Base-by-base conservation (phyloP, 192 early-diverging fungal species). In the Diversispora eburnea region DNA sequence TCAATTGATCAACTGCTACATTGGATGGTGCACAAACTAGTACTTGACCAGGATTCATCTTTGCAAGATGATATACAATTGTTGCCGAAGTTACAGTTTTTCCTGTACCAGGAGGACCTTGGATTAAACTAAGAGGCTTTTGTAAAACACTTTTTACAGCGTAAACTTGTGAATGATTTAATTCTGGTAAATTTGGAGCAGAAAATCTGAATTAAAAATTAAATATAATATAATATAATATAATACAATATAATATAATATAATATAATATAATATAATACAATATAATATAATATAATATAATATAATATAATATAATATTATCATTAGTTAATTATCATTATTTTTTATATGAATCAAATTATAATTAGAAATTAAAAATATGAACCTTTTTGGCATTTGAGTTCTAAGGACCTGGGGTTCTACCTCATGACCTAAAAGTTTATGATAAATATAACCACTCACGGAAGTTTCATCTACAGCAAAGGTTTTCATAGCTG, bases 21-120 rank as follows among this genome's bases (percentile, higher is more conserved):
- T 99, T 99, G 78, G 92, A 94, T n/a, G 98, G 96, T 0, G 98
- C 98, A 75, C 94, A 96, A 0, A 99, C 98, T 56, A 99, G 82
- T n/a, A 99, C 90, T 82, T 96, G 95, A 12, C 91, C 91, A 67
- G 84, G 81, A 78, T 92, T 94, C 83, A 93, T 90, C 76, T 92
- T 91, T 49, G 93, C 93, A 13, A 99, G 81, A 76, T 99, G 97
- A 75, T 99, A 99, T 5, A 99, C 96, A 72, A 99, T 87, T 0
- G 98, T 96, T 2, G 96, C 96, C 1, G 94, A 95, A 0, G 96
- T 98, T 3, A 99, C 96, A 0, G 98, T 99, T 80, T 99, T 99
- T 71, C 98, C 98, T 4, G 98, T 99, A 67, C 98, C 96, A 0
- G 94, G 94, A 8, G 93, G 93, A 9, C 94, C 97, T 81, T 99